A percentile compares a stretch with the other conserved stretches of the same genome.
phyloP scores from a whole-genome alignment of 2,329 filamentous ascomycete species.

The Hansfordia pulvinata region DNA sequence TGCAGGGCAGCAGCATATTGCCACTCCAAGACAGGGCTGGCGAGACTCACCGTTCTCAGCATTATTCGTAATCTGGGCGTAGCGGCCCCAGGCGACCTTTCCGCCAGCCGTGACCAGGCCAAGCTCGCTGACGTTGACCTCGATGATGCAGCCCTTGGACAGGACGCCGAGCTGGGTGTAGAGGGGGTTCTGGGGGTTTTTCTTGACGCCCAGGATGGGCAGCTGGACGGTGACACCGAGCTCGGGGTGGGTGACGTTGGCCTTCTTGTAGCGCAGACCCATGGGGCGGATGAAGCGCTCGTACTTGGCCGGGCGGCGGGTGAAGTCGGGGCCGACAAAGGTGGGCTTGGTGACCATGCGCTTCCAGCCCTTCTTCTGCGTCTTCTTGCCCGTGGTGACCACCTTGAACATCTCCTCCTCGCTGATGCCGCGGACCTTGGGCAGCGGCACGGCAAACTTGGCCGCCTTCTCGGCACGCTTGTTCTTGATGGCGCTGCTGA shows the following conservation, averaged over 20 bases:
- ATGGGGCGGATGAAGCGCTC: constrained; percentile 60
- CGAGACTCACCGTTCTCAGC: constrained; percentile 20
- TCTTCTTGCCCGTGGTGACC: constrained; percentile 92
- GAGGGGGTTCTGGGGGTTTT: constrained; percentile 71
- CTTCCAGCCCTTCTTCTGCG: constrained; percentile 65
- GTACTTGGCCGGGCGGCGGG: constrained; percentile 71
- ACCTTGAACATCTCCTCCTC: constrained; percentile 99
- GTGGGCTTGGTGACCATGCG: constrained; percentile 65
- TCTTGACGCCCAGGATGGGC: constrained; percentile 56
- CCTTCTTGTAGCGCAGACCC: constrained; percentile 70
- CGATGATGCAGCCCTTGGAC: constrained; percentile 64
- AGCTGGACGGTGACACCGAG: constrained; percentile 80
- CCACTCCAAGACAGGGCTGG: too few relatives aligned
- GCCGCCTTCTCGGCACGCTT: constrained; percentile 90
- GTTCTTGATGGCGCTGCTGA: constrained; percentile 84
- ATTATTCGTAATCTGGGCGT: constrained; percentile 27
- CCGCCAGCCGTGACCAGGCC: constrained; percentile 83
- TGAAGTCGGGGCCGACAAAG: constrained; percentile 88
- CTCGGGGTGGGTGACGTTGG: constrained; percentile 63
- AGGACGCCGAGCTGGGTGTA: constrained; percentile 89
- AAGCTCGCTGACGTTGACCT: constrained; percentile 88
- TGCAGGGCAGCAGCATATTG: not conserved
- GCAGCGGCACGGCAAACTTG: constrained; percentile 81
- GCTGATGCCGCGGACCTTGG: constrained; percentile 84
- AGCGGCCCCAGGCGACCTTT: constrained; percentile 82